Base-by-base conservation (phyloP, 1,284 basidiomycete genomes). In the Vanrija humicola region DNA sequence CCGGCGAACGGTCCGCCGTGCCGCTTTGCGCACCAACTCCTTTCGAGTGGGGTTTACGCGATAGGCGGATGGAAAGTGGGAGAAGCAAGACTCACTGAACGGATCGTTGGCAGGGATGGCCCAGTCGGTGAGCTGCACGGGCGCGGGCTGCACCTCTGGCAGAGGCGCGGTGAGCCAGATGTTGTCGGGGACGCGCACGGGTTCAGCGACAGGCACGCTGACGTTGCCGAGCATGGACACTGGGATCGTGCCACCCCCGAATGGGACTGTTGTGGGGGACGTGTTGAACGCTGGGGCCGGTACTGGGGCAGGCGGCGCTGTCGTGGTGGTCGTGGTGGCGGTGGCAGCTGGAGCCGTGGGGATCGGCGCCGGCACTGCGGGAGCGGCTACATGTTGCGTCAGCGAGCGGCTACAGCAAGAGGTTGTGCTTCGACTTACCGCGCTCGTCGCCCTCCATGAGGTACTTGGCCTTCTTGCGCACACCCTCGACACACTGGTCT, bases 391-490 rank as follows among this genome's bases (percentile, higher is more conserved):
- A 5, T 18, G 23, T 14, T 6, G 25, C 7, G 38, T 43, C 38
- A 21, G 28, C n/a, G 39, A 18, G n/a, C n/a, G 39, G 19, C n/a
- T 18, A 8, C 38, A 49, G 23, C 6, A 40, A 16, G 38, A 25
- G 48, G 5, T 25, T 26, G 38, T n/a, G 42, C 25, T 43, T 14
- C 4, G 34, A 78, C 85, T 65, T 70, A 90, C 91, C 86, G 55
- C 92, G 84, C 73, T 96, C 92, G 45, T 90, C 88, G 47, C 93
- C 90, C 73, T 95, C 90, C 61, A 93, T 80, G 16, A 96, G 83
- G 75, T 98, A 98, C 74, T 98, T 98, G 23, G 95, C 95, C 78
- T 97, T 97, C 79, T 98, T 98, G 64, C 95, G 84, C 63, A 90
- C 88, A 0, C 95, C 95, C 71, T 98, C 95, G 39, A 87, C 87